Conservation (phyloP, 225 moss, liverwort and hornwort species). For the Rhytidiadelphus loreus region DNA sequence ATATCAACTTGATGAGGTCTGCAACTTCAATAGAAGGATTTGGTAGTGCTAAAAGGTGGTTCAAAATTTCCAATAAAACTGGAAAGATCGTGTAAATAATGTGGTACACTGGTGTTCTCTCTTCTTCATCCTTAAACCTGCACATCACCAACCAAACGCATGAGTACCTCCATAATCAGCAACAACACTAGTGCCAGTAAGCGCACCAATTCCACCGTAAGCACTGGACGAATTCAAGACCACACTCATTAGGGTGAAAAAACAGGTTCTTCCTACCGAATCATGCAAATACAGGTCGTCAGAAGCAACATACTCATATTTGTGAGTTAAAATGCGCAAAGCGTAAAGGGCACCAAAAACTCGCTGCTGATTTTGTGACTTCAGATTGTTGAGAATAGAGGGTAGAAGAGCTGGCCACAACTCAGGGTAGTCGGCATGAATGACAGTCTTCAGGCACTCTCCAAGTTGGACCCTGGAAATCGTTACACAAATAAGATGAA, state of each 20-base stretch:
- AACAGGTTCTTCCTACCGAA: not conserved
- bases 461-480: slow-evolving; percentile 78
- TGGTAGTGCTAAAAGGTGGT: slow-evolving; percentile 68
- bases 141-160: not conserved
- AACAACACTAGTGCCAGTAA: not conserved
- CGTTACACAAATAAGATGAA: not conserved
- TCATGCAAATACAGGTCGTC: not conserved
- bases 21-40: slow-evolving; percentile 79
- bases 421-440: slow-evolving; percentile 96
- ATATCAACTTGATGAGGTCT: slow-evolving; percentile 96
- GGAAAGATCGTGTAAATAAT: slow-evolving; percentile 93
- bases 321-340: slow-evolving; percentile 86
- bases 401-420: slow-evolving; percentile 77
- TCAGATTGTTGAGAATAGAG: slow-evolving; percentile 72
- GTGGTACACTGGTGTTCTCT: slow-evolving; percentile 84
- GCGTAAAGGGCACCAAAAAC: slow-evolving; percentile 91
- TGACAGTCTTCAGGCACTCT: slow-evolving; percentile 94
- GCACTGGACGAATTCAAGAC: not conserved
- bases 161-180: not conserved
- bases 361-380: slow-evolving; percentile 87
- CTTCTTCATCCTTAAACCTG: slow-evolving; percentile 99
- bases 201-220: not conserved
- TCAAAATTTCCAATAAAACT: slow-evolving; percentile 83
- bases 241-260: not conserved
- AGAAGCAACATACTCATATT: slow-evolving; percentile 76